A percentile compares a stretch with the other conserved stretches of the same genome.
Conservation (phyloP, 805 yeast species). For the Pichia exigua region DNA sequence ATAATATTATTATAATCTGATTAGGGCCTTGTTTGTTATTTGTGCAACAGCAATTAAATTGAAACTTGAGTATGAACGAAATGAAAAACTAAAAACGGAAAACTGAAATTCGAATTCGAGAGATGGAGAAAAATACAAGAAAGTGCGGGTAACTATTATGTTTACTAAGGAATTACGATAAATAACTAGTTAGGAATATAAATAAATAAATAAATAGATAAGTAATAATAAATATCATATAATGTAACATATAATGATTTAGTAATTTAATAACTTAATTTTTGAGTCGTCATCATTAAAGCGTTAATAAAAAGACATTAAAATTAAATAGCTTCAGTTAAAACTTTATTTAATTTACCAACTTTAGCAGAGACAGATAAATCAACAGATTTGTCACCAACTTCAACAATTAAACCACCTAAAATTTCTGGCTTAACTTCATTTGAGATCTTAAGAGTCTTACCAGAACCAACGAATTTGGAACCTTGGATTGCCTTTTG, state of each 20-base stretch:
- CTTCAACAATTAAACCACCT: slow-evolving; percentile 94
- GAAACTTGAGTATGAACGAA: background rate
- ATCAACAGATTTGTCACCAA: slow-evolving; percentile 96
- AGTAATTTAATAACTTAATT: background rate
- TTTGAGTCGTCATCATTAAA: background rate
- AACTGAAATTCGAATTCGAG: background rate
- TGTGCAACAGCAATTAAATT: no score
- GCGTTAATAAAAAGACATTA: background rate
- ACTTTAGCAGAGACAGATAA: slow-evolving; percentile 79
- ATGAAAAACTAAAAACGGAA: background rate
- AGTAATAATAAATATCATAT: background rate
- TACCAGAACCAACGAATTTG: slow-evolving; percentile 73
- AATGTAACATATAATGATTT: background rate
- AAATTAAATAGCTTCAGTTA: slow-evolving; percentile 73
- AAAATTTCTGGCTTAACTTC: slow-evolving; percentile 81
- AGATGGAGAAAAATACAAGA: background rate
- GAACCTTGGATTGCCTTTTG: slow-evolving; percentile 73
- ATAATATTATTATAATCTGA: background rate
- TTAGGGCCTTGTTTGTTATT: background rate
- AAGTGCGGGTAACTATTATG: background rate
- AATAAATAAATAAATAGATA: background rate
- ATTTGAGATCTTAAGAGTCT: slow-evolving; percentile 79
- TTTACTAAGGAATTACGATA: background rate
- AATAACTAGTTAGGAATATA: background rate
- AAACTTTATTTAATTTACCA: slow-evolving; percentile 79